A percentile compares a stretch with the other conserved stretches of the same genome.
Evolutionary conservation across 2,329 filamentous ascomycete species (phyloP).

Genomic region (Domatiomyces globalis): DNA sequence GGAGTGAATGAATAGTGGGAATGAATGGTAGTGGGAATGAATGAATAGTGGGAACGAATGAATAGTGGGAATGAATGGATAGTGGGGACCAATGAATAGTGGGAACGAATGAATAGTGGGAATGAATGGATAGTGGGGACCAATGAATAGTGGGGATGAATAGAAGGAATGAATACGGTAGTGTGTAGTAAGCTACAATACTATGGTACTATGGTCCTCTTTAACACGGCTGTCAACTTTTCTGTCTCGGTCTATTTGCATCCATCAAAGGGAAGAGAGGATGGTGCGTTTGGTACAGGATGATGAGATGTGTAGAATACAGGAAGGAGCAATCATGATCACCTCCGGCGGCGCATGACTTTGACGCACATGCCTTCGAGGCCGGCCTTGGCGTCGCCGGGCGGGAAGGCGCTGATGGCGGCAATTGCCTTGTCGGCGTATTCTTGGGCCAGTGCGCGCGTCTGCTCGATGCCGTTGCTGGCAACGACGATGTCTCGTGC

Average conservation of each 20-base stretch:
- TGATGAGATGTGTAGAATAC: background rate
- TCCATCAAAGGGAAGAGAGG: background rate
- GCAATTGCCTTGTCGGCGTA: constrained; percentile 78
- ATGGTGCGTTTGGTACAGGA: background rate
- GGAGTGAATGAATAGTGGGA: too few species aligned
- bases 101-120: too few species aligned
- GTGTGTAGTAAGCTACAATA: too few species aligned
- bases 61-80: too few species aligned
- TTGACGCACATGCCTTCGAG: constrained; percentile 89
- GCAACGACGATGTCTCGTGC: constrained; percentile 71
- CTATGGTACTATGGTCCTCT: too few species aligned
- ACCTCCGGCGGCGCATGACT: constrained; percentile 79
- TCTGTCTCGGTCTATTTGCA: background rate
- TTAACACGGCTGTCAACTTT: too few species aligned
- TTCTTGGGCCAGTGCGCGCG: constrained; percentile 73
- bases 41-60: too few species aligned
- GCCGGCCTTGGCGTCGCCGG: constrained; percentile 87
- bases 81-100: too few species aligned
- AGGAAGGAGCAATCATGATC: constrained; percentile 1
- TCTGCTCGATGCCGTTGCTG: constrained; percentile 84
- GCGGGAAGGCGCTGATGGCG: constrained; percentile 71
- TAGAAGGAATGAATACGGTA: too few species aligned
- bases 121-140: too few species aligned
- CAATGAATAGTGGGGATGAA: too few species aligned
- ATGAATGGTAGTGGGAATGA: too few species aligned